Evolutionary conservation across 2,329 filamentous ascomycete species (phyloP).

Genomic region (Aspergillus vadensis): DNA sequence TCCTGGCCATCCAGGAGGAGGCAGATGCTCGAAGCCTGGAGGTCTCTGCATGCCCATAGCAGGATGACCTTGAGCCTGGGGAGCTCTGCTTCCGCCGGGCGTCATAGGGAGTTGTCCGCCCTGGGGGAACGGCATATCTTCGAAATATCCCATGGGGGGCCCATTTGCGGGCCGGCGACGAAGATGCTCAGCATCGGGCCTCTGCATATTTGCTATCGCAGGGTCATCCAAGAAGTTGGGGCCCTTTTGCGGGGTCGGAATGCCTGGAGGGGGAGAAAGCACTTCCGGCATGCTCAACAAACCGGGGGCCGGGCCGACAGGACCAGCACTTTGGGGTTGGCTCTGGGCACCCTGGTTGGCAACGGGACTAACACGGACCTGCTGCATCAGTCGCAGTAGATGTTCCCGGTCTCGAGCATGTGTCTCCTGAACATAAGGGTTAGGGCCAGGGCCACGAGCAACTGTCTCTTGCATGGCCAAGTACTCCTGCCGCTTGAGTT

Average conservation of each 20-base stretch:
- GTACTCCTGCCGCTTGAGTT: conserved; percentile 35
- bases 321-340: conserved; percentile 33
- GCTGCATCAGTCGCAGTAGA: conserved; percentile 80
- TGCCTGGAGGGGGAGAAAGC: conserved; percentile 37
- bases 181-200: conserved; percentile 41
- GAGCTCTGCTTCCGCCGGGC: conserved; percentile 36
- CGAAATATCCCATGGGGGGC: conserved; percentile 43
- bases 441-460: conserved; percentile 27
- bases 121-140: conserved; percentile 43
- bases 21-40: conserved; percentile 47
- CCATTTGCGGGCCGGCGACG: conserved; percentile 43
- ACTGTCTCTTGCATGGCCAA: conserved; percentile 28
- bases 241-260: conserved; percentile 37
- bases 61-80: conserved; percentile 36
- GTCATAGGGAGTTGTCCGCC: conserved; percentile 38
- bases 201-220: conserved; percentile 45
- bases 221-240: conserved; percentile 47
- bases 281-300: conserved; percentile 41
- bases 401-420: conserved; percentile 72
- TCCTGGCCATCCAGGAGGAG: conserved; percentile 43
- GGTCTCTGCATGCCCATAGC: conserved; percentile 47
- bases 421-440: conserved; percentile 39
- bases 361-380: conserved; percentile 44
- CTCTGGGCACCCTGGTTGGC: conserved; percentile 27
- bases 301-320: conserved; percentile 35